A percentile compares a stretch with the other conserved stretches of the same genome.
phyloP scores from a whole-genome alignment of 768 basidiomycete genomes.

The Tubosaeta sp. region DNA sequence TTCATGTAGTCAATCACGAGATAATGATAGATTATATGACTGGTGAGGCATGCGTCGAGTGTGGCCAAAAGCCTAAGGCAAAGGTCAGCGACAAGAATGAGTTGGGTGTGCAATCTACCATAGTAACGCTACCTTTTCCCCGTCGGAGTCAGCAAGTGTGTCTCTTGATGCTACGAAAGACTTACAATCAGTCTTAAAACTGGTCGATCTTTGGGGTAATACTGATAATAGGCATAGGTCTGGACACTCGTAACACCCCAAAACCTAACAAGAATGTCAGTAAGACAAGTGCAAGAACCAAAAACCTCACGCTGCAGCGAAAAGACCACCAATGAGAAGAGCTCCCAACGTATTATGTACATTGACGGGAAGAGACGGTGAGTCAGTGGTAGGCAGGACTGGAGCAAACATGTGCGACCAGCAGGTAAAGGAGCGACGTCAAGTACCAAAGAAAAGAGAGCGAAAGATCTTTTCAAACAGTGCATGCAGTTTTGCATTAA shows the following conservation, averaged over 20 bases:
- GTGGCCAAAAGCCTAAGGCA: conserved; percentile 44
- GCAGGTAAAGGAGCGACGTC: background rate
- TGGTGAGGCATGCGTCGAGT: conserved; percentile 48
- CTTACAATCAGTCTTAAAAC: conserved; percentile 37
- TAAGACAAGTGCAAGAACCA: background rate
- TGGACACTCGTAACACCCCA: conserved; percentile 57
- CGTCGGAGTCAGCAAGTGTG: conserved; percentile 32
- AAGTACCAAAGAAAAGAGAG: background rate
- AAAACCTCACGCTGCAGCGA: conserved; percentile 47
- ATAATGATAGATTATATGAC: conserved; percentile 56
- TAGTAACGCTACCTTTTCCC: conserved; percentile 26
- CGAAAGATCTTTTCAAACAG: background rate
- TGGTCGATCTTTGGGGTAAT: conserved; percentile 31
- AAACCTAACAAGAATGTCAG: conserved; percentile 33
- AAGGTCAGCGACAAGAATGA: no score
- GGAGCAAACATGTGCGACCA: background rate
- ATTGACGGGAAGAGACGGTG: conserved; percentile 28
- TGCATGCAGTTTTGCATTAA: background rate
- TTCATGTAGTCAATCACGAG: conserved; percentile 53
- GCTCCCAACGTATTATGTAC: conserved; percentile 47
- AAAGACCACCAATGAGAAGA: conserved; percentile 48
- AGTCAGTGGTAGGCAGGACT: background rate
- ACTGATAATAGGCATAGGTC: conserved; percentile 47
- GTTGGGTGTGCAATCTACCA: conserved; percentile 7
- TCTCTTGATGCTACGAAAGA: background rate